Percentiles rank a stretch among this genome's conserved stretches.
phyloP scores from a whole-genome alignment of 192 early-diverging fungal species.

The Backusella macrospora region DNA sequence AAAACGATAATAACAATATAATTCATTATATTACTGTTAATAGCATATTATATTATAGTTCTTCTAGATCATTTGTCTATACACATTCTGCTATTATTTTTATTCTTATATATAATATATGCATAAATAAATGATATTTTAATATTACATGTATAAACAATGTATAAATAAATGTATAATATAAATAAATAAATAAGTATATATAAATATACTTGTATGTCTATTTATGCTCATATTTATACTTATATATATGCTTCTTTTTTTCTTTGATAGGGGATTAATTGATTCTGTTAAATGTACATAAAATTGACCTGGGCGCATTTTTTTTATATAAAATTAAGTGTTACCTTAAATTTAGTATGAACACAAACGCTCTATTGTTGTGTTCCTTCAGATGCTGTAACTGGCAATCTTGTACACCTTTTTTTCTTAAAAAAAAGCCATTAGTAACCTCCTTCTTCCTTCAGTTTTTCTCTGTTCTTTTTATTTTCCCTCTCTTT shows the following conservation, averaged over 20 bases:
- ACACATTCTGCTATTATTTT: too few relatives aligned
- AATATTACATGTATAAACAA: neutral
- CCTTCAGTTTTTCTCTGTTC: neutral
- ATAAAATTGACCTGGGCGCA: constrained; percentile 10
- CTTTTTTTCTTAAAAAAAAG: neutral
- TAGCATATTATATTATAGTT: too few relatives aligned
- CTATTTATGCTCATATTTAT: neutral
- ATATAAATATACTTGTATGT: neutral
- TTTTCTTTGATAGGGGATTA: neutral
- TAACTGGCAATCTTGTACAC: constrained; percentile 4
- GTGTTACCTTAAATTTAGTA: constrained; percentile 14
- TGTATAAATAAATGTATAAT: neutral
- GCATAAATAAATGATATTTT: neutral
- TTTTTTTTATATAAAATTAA: constrained; percentile 1
- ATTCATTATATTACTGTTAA: too few relatives aligned
- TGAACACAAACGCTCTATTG: constrained; percentile 15
- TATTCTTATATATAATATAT: neutral
- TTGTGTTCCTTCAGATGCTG: constrained; percentile 4
- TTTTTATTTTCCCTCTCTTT: neutral
- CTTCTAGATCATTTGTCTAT: too few relatives aligned
- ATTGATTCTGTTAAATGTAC: constrained; percentile 2
- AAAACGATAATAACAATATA: too few relatives aligned
- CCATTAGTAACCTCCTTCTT: neutral
- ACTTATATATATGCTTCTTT: neutral
- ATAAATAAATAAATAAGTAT: neutral